Conservation (phyloP, 257 asterid species). For the Solanum verrucosum region DNA sequence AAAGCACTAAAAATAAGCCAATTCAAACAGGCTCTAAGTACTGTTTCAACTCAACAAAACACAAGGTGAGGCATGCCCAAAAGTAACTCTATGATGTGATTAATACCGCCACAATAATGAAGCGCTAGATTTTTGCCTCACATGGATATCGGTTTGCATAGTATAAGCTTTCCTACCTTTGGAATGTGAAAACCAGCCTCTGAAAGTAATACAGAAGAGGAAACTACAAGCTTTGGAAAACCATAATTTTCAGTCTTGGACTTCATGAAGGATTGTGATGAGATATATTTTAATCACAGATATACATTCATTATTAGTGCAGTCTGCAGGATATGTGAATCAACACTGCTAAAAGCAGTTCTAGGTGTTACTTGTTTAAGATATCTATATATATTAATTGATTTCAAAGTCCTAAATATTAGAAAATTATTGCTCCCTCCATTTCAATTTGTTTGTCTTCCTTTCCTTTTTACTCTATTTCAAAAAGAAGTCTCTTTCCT, state of each 20-base stretch:
- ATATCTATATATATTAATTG: neutral
- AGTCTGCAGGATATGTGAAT: neutral
- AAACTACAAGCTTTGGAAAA: neutral
- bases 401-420: neutral
- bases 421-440: neutral
- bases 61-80: neutral
- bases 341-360: neutral
- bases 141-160: neutral
- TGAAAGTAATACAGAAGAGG: neutral
- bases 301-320: neutral
- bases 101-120: neutral
- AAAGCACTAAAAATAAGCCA: neutral
- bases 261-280: neutral
- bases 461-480: neutral
- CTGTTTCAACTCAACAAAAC: neutral
- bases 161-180: neutral
- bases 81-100: neutral
- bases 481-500: neutral
- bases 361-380: neutral
- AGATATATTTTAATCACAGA: neutral
- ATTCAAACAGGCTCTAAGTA: neutral
- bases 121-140: neutral
- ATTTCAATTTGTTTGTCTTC: neutral
- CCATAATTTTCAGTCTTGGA: neutral
- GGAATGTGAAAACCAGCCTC: neutral